A percentile compares a stretch with the other conserved stretches of the same genome.
Evolutionary conservation across 805 yeast genomes (phyloP).

Genomic region (Candida corydali): DNA sequence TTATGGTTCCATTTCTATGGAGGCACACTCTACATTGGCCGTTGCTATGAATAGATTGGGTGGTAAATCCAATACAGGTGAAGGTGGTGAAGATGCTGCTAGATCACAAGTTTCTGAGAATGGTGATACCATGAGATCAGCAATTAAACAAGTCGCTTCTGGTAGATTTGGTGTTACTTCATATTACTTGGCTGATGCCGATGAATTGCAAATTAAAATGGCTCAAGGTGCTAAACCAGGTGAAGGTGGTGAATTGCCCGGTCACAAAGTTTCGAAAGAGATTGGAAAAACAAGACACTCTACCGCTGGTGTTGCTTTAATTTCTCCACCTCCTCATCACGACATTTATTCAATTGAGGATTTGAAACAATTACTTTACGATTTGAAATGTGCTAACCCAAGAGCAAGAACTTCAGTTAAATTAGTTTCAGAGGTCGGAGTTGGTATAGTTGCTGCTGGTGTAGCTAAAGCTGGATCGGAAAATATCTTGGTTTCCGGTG

Average conservation of each 20-base stretch:
- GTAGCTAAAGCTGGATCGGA: constrained; percentile 99
- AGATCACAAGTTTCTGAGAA: constrained; percentile 73
- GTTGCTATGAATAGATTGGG: constrained; percentile 98
- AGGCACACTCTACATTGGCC: constrained; percentile 95
- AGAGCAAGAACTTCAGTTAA: constrained; percentile 96
- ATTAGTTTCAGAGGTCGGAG: constrained; percentile 97
- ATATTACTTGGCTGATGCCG: constrained; percentile 90
- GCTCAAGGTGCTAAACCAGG: constrained; percentile 99
- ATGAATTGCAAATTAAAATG: constrained; percentile 96
- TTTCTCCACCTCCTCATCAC: constrained; percentile 98
- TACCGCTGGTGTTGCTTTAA: constrained; percentile 93
- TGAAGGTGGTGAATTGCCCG: constrained; percentile 99
- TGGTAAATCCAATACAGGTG: constrained; percentile 97
- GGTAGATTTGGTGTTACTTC: constrained; percentile 98
- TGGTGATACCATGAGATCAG: constrained; percentile 98
- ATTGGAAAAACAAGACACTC: constrained; percentile 97
- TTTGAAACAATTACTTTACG: constrained; percentile 92
- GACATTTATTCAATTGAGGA: constrained; percentile 98
- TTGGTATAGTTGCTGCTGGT: constrained; percentile 98
- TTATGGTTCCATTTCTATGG: constrained; percentile 97
- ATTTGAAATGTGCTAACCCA: constrained; percentile 94
- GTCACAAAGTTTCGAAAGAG: constrained; percentile 80
- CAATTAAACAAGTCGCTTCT: constrained; percentile 96
- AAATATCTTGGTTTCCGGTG: constrained; percentile 92
- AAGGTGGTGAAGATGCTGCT: constrained; percentile 98